These are phyloP conservation scores for Trichosporon inkin DNA, from an alignment of 1,284 basidiomycete genomes.

Conservation along the genomic window DNA sequence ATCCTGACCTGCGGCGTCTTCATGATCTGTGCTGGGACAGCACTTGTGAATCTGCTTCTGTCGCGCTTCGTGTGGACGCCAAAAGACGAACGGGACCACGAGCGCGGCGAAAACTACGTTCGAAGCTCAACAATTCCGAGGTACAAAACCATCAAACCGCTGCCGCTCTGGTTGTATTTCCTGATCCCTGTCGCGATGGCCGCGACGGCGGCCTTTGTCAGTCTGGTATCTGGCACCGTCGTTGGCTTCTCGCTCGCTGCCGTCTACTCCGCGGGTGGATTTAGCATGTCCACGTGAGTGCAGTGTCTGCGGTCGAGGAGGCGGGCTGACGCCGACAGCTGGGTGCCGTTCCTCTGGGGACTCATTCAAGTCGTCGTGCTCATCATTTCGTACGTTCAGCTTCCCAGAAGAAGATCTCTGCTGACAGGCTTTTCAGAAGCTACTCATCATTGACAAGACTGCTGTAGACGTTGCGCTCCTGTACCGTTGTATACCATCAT, in stretches of 20 bases:
- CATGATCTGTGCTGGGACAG: conserved; percentile 63
- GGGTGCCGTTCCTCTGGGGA: conserved; percentile 75
- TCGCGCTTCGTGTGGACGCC: conserved; percentile 39
- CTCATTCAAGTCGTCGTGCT: conserved; percentile 65
- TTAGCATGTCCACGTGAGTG: conserved; percentile 73
- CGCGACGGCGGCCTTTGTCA: conserved; percentile 58
- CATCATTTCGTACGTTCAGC: conserved; percentile 53
- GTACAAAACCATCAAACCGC: conserved; percentile 24
- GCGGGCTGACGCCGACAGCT: conserved; percentile 53
- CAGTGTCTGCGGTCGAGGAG: neutral
- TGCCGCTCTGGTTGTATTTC: conserved; percentile 40
- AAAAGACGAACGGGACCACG: neutral
- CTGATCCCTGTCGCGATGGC: conserved; percentile 34
- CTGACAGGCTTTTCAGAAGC: conserved; percentile 24
- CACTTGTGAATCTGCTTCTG: conserved; percentile 64
- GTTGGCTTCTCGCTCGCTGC: conserved; percentile 67
- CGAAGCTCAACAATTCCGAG: neutral
- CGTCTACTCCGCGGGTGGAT: conserved; percentile 63
- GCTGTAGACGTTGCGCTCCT: conserved; percentile 20
- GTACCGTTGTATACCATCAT: conserved; percentile 26
- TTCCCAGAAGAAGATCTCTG: neutral
- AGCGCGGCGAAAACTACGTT: neutral
- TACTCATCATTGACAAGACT: conserved; percentile 45
- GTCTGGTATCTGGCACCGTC: conserved; percentile 65
- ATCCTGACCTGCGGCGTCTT: conserved; percentile 69